Conservation (phyloP, 768 basidiomycete species). For the Russula sp. region DNA sequence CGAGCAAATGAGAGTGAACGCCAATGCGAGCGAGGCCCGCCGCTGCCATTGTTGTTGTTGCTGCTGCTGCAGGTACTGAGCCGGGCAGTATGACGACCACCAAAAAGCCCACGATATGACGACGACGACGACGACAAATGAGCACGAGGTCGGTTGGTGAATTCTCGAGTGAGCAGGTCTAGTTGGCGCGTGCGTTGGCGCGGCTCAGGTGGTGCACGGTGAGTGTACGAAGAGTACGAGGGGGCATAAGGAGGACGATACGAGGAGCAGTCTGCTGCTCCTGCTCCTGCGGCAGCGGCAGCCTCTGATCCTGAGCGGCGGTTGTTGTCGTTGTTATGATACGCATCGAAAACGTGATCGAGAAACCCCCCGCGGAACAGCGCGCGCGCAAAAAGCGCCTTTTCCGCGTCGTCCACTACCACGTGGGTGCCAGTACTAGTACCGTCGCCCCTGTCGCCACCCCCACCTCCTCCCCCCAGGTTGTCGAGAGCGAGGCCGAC, state of each 20-base stretch:
- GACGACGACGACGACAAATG: neutral
- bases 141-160: neutral
- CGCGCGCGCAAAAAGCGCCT: conserved; percentile 11
- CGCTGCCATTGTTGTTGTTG: neutral
- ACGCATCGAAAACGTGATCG: neutral
- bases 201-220: neutral
- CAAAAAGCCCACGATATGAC: neutral
- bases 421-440: too few relatives aligned
- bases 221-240: neutral
- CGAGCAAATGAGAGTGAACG: conserved; percentile 9
- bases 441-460: neutral
- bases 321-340: neutral
- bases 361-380: neutral
- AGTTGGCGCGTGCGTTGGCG: conserved; percentile 4
- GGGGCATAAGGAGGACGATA: neutral
- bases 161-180: neutral
- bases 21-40: conserved; percentile 1
- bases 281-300: neutral
- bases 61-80: neutral
- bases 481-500: neutral
- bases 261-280: neutral
- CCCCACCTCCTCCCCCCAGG: neutral
- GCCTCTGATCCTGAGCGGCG: neutral
- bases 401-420: conserved; percentile 7
- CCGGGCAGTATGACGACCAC: neutral